phyloP scores from a whole-genome alignment of 1,284 basidiomycete species.

The Phylloboletellus chloephorus region DNA sequence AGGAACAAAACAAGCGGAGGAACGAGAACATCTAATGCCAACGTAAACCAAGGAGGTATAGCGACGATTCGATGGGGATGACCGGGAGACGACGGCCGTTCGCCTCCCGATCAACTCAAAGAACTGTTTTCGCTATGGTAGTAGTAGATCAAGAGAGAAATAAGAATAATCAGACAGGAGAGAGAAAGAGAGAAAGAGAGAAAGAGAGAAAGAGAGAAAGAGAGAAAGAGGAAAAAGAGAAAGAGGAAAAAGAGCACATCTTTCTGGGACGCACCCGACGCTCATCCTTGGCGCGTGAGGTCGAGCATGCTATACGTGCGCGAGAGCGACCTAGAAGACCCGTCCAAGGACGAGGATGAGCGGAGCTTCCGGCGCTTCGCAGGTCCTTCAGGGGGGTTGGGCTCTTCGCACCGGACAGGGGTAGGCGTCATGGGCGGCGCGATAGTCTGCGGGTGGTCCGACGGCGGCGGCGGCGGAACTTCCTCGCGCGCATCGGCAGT shows the following conservation, averaged over 20 bases:
- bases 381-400: slow-evolving; percentile 4
- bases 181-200: background rate
- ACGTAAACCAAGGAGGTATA: background rate
- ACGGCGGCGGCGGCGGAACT: background rate
- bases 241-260: background rate
- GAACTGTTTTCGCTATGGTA: background rate
- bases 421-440: slow-evolving; percentile 4
- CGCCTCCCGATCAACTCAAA: slow-evolving; percentile 2
- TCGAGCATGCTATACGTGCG: slow-evolving; percentile 9
- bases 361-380: slow-evolving; percentile 17
- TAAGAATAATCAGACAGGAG: background rate
- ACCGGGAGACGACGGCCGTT: slow-evolving; percentile 2
- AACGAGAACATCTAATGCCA: background rate
- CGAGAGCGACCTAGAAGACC: background rate
- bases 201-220: background rate
- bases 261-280: background rate
- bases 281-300: background rate
- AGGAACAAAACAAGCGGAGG: background rate
- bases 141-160: slow-evolving; percentile 1
- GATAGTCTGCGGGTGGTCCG: background rate
- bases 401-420: slow-evolving; percentile 4
- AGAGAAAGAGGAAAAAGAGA: background rate
- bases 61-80: background rate
- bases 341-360: slow-evolving; percentile 1
- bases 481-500: background rate